Percentiles rank a stretch among this genome's conserved stretches.
These are phyloP conservation scores for Dipodascus geniculatus DNA, from an alignment of 805 yeast genomes.

Conservation along the genomic window DNA sequence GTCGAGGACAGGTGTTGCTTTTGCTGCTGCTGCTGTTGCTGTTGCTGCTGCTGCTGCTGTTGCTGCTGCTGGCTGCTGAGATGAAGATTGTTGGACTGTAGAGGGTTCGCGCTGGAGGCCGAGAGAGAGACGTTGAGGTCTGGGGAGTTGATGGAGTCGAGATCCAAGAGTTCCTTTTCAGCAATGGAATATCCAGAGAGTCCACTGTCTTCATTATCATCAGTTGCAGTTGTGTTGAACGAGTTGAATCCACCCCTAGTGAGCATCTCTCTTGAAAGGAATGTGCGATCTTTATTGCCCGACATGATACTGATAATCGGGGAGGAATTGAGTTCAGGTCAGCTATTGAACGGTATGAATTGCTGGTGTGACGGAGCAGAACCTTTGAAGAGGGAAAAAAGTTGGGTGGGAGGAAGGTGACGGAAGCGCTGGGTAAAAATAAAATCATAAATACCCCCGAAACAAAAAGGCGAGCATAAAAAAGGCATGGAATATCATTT, in stretches of 20 bases:
- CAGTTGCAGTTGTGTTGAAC: constrained; percentile 10
- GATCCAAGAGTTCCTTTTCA: constrained; percentile 16
- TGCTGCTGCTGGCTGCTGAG: constrained; percentile 6
- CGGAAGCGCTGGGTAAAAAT: too few relatives aligned
- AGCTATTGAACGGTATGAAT: too few relatives aligned
- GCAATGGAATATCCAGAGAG: constrained; percentile 1
- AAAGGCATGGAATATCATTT: too few relatives aligned
- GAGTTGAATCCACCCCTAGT: constrained; percentile 10
- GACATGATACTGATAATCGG: too few relatives aligned
- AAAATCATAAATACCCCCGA: too few relatives aligned
- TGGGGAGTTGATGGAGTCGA: constrained; percentile 14
- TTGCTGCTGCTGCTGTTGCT: constrained; percentile 10
- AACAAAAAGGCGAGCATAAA: too few relatives aligned
- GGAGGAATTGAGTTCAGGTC: too few relatives aligned
- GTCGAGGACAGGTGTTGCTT: constrained; percentile 9
- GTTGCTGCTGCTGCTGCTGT: constrained; percentile 6
- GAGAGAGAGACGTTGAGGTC: constrained; percentile 6
- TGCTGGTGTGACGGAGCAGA: too few relatives aligned
- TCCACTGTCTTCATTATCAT: constrained; percentile 4
- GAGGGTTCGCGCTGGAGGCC: constrained; percentile 4
- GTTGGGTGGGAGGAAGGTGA: too few relatives aligned
- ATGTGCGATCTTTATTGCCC: background rate
- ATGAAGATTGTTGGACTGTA: background rate
- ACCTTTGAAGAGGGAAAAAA: too few relatives aligned
- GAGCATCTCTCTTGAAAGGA: constrained; percentile 11